These are phyloP conservation scores for Phytopythium boreale DNA, from an alignment of 352 stramenopile genomes.

Conservation along the genomic window DNA sequence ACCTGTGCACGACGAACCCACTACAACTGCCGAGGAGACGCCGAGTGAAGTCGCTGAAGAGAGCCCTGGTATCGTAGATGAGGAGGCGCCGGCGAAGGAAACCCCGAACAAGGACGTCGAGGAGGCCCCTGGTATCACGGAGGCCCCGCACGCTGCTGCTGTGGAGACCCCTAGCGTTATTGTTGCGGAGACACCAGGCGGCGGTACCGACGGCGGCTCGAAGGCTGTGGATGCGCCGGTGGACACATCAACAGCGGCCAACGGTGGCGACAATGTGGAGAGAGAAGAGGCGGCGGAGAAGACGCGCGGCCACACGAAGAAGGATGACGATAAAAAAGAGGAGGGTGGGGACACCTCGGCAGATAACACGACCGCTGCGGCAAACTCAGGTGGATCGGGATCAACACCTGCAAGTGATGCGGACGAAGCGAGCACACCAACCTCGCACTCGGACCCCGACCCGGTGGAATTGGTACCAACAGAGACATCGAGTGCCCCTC, in stretches of 20 bases:
- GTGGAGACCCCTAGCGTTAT: background rate
- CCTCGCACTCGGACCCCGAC: background rate
- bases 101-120: too few relatives aligned
- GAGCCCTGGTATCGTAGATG: background rate
- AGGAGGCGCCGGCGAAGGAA: background rate
- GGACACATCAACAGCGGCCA: background rate
- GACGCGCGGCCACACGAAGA: background rate
- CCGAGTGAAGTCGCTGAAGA: background rate
- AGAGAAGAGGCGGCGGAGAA: background rate
- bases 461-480: background rate
- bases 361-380: background rate
- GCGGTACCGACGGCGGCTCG: background rate
- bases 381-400: too few relatives aligned
- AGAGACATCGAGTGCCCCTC: background rate
- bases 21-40: background rate
- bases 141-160: background rate
- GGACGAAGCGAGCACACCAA: background rate
- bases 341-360: background rate
- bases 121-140: background rate
- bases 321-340: background rate
- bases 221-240: background rate
- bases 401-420: background rate
- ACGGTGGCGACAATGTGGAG: background rate
- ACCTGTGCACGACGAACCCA: background rate
- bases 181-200: too few relatives aligned